Evolutionary conservation across 208 protist species (phyloP), one percentile per base, ranked within the genome.

Genomic region (Trypanosoma melophagium): DNA sequence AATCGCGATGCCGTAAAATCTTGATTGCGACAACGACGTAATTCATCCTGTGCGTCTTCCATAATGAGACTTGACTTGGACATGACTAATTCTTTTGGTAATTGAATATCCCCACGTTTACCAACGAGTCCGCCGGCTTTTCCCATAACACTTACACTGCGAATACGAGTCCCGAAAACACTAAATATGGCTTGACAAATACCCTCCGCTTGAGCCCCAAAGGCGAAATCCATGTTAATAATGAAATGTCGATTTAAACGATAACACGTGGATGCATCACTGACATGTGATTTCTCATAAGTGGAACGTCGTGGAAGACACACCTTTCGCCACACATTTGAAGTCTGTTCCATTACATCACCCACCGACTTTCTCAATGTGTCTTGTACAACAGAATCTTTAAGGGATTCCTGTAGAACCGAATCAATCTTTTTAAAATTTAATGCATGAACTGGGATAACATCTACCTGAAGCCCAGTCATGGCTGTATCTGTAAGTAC

Each of bases 211-310:
- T 96, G 91, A 4, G 88, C 86, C 0, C 91, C 91, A 78, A 96
- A 96, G 31, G 88, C 86, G 57, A 93, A 96, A 77, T 96, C 91
- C 87, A 94, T 96, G 71, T 96, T 96, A 71, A 96, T 83, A 69
- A 96, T 86, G 60, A 96, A 89, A 71, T 93, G 89, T 12, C 72
- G 76, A 62, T 67, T 55, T 45, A 83, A 66, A 5, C 84, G 83
- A 38, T 41, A 52, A 79, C 41, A 75, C 53, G 64, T 71, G 59
- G 52, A 64, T 55, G 74, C 80, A 76, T 44, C 60, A 59, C 31
- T 58, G 70, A 51, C 56, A 21, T 24, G 21, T 8, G 7, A 2
- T 14, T 8, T 17, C 1, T 17, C 16, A 41, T 51, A 12, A 25
- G 7, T 7, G 2, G 9, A 10, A 16, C 47, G 1, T 19, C 51